Evolutionary conservation across 139 green algal species (phyloP).

Genomic region (Yamagishiella unicocca): DNA sequence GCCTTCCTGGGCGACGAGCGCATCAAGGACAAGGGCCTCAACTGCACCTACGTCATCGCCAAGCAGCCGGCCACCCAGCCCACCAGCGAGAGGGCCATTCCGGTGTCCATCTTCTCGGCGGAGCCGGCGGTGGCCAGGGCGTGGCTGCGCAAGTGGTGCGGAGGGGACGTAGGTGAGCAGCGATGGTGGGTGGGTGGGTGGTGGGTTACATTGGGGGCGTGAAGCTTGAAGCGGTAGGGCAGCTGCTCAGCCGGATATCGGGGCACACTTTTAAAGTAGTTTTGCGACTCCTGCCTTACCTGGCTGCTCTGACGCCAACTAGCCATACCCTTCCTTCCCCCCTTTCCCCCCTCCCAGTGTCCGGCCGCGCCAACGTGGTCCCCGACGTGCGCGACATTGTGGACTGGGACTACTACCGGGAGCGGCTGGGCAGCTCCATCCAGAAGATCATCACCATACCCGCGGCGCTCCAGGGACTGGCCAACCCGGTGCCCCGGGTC

Average conservation of each 20-base stretch:
- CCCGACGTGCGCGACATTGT: conserved; percentile 92
- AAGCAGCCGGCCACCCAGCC: conserved; percentile 48
- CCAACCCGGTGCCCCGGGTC: conserved; percentile 77
- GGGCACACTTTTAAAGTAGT: too few relatives aligned
- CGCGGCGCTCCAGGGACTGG: conserved; percentile 74
- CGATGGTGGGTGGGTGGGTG: too few relatives aligned
- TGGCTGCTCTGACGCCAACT: too few relatives aligned
- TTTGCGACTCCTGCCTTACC: too few relatives aligned
- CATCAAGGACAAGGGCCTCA: conserved; percentile 95
- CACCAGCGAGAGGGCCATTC: conserved; percentile 93
- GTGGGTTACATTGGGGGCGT: too few relatives aligned
- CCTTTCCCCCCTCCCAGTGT: not conserved
- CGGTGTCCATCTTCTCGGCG: conserved; percentile 94
- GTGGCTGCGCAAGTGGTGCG: conserved; percentile 93
- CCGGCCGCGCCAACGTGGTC: conserved; percentile 52
- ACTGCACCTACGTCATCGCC: conserved; percentile 69
- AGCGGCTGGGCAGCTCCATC: conserved; percentile 92
- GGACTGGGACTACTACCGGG: conserved; percentile 98
- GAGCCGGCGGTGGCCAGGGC: conserved; percentile 86
- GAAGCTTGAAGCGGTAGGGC: too few relatives aligned
- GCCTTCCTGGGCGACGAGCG: conserved; percentile 94
- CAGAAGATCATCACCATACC: conserved; percentile 99
- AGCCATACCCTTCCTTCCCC: too few relatives aligned
- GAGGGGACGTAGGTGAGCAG: conserved; percentile 60
- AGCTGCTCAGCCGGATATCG: too few relatives aligned